phyloP scores from a whole-genome alignment of 192 early-diverging fungal species.

The Mortierella alpina region DNA sequence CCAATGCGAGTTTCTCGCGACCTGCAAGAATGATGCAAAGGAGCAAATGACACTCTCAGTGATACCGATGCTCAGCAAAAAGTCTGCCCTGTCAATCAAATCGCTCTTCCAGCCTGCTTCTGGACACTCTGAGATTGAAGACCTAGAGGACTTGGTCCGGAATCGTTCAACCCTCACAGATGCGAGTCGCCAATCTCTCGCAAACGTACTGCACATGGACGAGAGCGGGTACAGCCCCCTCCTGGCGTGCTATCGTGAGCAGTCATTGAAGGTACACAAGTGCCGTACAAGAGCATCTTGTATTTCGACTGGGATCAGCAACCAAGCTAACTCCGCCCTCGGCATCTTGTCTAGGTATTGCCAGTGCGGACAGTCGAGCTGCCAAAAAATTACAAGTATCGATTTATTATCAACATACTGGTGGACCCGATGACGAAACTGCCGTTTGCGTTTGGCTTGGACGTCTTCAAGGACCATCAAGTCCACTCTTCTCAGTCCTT shows the following conservation, averaged over 20 bases:
- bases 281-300: background rate
- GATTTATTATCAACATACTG: conserved; percentile 29
- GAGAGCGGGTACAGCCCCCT: conserved; percentile 4
- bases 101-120: conserved; percentile 6
- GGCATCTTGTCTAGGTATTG: conserved; percentile 15
- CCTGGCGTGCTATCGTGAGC: conserved; percentile 8
- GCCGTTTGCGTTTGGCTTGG: conserved; percentile 33
- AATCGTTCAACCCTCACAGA: background rate
- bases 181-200: background rate
- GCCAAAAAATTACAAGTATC: conserved; percentile 9
- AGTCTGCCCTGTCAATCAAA: conserved; percentile 33
- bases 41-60: conserved; percentile 30
- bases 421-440: conserved; percentile 16
- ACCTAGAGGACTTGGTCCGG: conserved; percentile 35
- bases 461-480: conserved; percentile 17
- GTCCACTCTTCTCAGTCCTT: background rate
- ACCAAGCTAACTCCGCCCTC: background rate
- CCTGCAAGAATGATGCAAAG: conserved; percentile 23
- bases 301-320: background rate
- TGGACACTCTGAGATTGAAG: conserved; percentile 23
- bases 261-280: conserved; percentile 7
- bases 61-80: conserved; percentile 38
- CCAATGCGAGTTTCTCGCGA: conserved; percentile 46
- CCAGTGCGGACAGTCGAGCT: conserved; percentile 29
- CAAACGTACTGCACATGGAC: conserved; percentile 11